A percentile compares a stretch with the other conserved stretches of the same genome.
Evolutionary conservation across 148 eudicot species (phyloP).

Genomic region (Rhododendron ferrugineum): DNA sequence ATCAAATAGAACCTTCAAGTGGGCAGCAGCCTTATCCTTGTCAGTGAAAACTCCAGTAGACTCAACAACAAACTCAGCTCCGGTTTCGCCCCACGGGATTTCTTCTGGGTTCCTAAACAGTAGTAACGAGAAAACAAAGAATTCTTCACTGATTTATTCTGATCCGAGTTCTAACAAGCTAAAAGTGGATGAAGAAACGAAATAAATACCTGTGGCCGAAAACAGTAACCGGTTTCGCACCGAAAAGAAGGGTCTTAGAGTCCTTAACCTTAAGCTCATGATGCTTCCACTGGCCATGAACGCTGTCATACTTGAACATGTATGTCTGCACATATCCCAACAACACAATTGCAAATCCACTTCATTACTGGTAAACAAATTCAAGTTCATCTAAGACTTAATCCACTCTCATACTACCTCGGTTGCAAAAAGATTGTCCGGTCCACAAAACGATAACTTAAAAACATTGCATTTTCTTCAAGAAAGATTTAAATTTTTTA

Average conservation of each 20-base stretch:
- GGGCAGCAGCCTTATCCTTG: constrained; percentile 55
- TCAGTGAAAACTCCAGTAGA: constrained; percentile 79
- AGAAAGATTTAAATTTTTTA: no score
- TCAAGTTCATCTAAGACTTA: background rate
- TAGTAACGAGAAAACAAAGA: background rate
- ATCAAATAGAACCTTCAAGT: constrained; percentile 46
- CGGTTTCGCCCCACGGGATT: constrained; percentile 64
- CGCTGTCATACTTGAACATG: constrained; percentile 51
- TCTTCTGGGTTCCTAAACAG: constrained; percentile 20
- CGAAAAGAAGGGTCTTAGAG: constrained; percentile 42
- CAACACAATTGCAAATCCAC: background rate
- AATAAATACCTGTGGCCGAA: constrained; percentile 31
- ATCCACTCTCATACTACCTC: background rate
- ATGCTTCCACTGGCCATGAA: constrained; percentile 51
- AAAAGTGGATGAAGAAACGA: background rate
- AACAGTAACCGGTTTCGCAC: constrained; percentile 34
- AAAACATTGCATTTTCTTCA: no score
- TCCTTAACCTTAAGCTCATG: constrained; percentile 35
- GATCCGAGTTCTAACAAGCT: background rate
- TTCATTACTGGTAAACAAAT: background rate
- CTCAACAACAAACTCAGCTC: constrained; percentile 70
- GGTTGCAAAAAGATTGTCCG: no score
- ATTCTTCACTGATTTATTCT: background rate
- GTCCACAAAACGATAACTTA: no score
- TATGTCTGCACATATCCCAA: constrained; percentile 36